Percentiles rank a stretch among this genome's conserved stretches.
Conservation (phyloP, 192 early-diverging fungal species). For the Gryganskiella cystojenkinii region DNA sequence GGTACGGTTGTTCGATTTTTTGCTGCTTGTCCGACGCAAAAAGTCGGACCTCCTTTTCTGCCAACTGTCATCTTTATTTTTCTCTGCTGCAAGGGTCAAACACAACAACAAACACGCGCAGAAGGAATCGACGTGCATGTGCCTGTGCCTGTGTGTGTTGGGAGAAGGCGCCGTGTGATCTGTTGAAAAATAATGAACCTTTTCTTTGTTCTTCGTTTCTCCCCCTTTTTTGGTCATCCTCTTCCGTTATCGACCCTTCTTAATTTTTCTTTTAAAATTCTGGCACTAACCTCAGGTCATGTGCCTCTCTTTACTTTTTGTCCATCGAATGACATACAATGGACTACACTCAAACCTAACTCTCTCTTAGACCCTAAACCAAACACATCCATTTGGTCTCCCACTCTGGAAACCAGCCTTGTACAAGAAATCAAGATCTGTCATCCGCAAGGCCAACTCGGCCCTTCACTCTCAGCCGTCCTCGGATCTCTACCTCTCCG, state of each 20-base stretch:
- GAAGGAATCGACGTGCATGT: too few relatives aligned
- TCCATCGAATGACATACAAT: too few relatives aligned
- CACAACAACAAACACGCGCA: too few relatives aligned
- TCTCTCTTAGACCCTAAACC: conserved; percentile 74
- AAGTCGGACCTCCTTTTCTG: background rate
- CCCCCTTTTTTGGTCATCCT: background rate
- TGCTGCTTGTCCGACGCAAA: background rate
- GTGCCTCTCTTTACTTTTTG: background rate
- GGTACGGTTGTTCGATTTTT: conserved; percentile 16
- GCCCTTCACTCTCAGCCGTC: conserved; percentile 84
- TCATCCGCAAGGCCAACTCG: conserved; percentile 83
- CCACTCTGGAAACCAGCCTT: conserved; percentile 97
- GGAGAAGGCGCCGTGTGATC: too few relatives aligned
- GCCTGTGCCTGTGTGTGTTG: too few relatives aligned
- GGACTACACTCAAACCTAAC: background rate
- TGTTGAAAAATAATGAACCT: too few relatives aligned
- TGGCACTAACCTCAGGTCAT: background rate
- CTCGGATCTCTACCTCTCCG: conserved; percentile 76
- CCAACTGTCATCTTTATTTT: too few relatives aligned
- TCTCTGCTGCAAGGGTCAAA: too few relatives aligned
- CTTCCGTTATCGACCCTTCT: background rate
- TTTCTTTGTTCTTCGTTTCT: background rate
- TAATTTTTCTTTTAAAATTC: background rate
- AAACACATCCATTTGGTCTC: conserved; percentile 92
- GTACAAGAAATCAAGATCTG: conserved; percentile 93